Evolutionary conservation across 495 filamentous ascomycete genomes (phyloP).

Genomic region (Melanomma pulvis-pyrius): DNA sequence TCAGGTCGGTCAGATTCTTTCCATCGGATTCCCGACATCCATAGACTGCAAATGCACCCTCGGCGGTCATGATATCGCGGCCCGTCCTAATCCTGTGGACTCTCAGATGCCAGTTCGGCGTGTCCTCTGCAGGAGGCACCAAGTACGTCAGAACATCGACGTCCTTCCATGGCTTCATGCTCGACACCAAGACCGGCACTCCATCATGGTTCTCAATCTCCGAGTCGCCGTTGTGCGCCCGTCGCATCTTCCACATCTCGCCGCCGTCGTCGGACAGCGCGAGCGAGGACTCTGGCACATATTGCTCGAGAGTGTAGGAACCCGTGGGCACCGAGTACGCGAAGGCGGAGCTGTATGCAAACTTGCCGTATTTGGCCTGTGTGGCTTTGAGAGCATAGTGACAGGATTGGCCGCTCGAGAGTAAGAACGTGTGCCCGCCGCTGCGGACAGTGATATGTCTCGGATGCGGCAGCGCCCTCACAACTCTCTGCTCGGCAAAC

Average conservation of each 20-base stretch:
- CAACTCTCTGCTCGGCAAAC: constrained; percentile 53
- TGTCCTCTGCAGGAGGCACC: constrained; percentile 34
- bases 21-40: constrained; percentile 62
- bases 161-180: constrained; percentile 53
- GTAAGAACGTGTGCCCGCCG: constrained; percentile 69
- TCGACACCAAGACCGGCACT: constrained; percentile 62
- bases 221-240: constrained; percentile 55
- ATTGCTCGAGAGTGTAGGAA: constrained; percentile 73
- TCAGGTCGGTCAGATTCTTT: constrained; percentile 46
- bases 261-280: constrained; percentile 77
- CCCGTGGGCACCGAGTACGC: constrained; percentile 77
- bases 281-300: constrained; percentile 72
- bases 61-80: constrained; percentile 31
- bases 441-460: constrained; percentile 65
- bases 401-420: constrained; percentile 76
- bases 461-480: constrained; percentile 65
- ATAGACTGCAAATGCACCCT: constrained; percentile 64
- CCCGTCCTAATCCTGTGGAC: constrained; percentile 30
- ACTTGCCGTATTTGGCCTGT: constrained; percentile 79
- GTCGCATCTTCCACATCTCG: constrained; percentile 76
- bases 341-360: constrained; percentile 74
- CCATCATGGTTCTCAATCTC: constrained; percentile 56
- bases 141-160: constrained; percentile 40
- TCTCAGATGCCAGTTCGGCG: constrained; percentile 35
- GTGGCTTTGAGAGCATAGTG: constrained; percentile 78